Conservation (phyloP, 768 basidiomycete genomes). For the Rickenella mellea region DNA sequence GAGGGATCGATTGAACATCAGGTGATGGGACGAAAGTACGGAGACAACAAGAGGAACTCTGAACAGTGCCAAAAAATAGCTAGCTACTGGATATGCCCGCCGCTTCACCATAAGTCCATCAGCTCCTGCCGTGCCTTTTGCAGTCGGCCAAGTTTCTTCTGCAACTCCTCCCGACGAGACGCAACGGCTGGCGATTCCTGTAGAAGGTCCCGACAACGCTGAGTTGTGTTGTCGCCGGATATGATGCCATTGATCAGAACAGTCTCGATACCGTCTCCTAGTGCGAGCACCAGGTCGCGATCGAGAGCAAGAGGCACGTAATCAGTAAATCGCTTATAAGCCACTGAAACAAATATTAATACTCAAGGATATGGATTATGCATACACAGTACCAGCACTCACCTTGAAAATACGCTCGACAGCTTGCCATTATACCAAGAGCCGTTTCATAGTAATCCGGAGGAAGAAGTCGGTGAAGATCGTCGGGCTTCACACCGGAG, state of each 20-base stretch:
- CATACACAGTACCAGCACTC: slow-evolving; percentile 2
- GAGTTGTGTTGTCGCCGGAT: slow-evolving; percentile 33
- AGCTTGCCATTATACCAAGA: slow-evolving; percentile 58
- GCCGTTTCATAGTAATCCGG: slow-evolving; percentile 45
- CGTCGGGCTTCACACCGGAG: slow-evolving; percentile 24
- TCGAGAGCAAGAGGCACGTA: slow-evolving; percentile 49
- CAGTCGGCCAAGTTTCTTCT: slow-evolving; percentile 43
- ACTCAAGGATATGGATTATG: slow-evolving; percentile 3
- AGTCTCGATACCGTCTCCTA: slow-evolving; percentile 35
- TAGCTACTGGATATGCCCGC: too few species aligned
- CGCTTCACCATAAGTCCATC: slow-evolving; percentile 10
- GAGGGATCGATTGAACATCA: too few species aligned
- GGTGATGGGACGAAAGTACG: too few species aligned
- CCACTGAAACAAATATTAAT: slow-evolving; percentile 28
- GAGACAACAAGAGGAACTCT: too few species aligned
- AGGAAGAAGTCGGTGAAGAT: slow-evolving; percentile 41
- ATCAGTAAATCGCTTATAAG: slow-evolving; percentile 52
- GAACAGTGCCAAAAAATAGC: too few species aligned
- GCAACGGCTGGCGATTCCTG: slow-evolving; percentile 39
- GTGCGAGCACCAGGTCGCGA: slow-evolving; percentile 42
- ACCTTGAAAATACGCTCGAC: slow-evolving; percentile 73
- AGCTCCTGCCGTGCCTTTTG: slow-evolving; percentile 35
- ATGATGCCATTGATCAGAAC: slow-evolving; percentile 41
- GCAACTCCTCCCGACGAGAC: slow-evolving; percentile 35
- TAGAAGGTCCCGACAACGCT: slow-evolving; percentile 40